These are phyloP conservation scores for Yamadazyma blattariae DNA, from an alignment of 1,139 yeast species.

Conservation along the genomic window DNA sequence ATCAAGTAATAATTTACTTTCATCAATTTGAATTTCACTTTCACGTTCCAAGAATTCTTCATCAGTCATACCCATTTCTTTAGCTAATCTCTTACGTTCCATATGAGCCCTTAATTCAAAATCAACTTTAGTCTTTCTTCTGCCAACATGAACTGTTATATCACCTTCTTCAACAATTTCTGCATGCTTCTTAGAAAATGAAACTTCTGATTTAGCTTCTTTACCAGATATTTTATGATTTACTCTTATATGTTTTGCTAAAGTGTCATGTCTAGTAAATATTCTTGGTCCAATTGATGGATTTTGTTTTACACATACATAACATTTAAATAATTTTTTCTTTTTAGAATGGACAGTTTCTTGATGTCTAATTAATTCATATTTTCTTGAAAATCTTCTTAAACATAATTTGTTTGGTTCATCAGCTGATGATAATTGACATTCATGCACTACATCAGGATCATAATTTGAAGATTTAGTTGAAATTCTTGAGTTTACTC, in stretches of 20 bases:
- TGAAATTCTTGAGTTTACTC: slow-evolving; percentile 22
- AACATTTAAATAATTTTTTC: slow-evolving; percentile 83
- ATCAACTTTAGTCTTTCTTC: slow-evolving; percentile 48
- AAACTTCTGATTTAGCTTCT: slow-evolving; percentile 59
- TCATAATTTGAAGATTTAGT: slow-evolving; percentile 45
- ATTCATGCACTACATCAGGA: slow-evolving; percentile 50
- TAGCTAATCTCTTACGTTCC: slow-evolving; percentile 34
- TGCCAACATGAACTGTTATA: slow-evolving; percentile 46
- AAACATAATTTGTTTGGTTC: slow-evolving; percentile 60
- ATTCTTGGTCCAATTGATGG: slow-evolving; percentile 58
- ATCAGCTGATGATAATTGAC: slow-evolving; percentile 47
- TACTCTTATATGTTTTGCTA: slow-evolving; percentile 87
- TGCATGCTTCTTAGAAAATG: slow-evolving; percentile 47
- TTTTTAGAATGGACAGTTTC: slow-evolving; percentile 92
- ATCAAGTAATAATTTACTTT: slow-evolving; percentile 12
- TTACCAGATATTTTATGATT: slow-evolving; percentile 75
- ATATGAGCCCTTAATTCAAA: slow-evolving; percentile 47
- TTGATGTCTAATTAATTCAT: slow-evolving; percentile 91
- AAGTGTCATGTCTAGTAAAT: slow-evolving; percentile 90
- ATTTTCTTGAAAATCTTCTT: slow-evolving; percentile 88
- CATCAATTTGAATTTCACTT: slow-evolving; percentile 7
- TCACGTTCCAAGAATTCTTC: slow-evolving; percentile 11
- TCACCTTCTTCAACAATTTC: slow-evolving; percentile 46
- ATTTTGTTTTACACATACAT: slow-evolving; percentile 70
- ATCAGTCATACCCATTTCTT: slow-evolving; percentile 11